Evolutionary conservation across 2,329 filamentous ascomycete species (phyloP), one percentile per base, ranked within the genome.

Genomic region (Fusarium pseudocircinatum): DNA sequence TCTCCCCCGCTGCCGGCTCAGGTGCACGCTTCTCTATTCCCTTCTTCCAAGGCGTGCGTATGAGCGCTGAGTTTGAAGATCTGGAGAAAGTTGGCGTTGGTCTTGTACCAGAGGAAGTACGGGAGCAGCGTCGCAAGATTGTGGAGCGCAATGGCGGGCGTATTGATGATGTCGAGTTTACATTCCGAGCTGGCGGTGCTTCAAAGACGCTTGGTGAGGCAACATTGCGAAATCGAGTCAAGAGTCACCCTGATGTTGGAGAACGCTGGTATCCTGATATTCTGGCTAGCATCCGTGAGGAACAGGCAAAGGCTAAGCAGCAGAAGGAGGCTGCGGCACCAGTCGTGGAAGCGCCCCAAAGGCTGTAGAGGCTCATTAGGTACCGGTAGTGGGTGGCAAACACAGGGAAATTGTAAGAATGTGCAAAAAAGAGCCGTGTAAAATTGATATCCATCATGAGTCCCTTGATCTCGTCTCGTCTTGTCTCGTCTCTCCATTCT

Each of bases 231-330:
- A 97, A 97, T 82, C 85, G 94, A 20, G 87, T 97, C 75, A 96
- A 95, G 87, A 95, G 92, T 74, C 94, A 97, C 83, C 93, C 92
- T 7, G 94, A 97, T 81, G 94, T 97, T 2, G 94, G 93, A 4
- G 93, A 95, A 85, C 86, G 91, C 76, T 97, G 94, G 90, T 94
- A 93, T 79, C 91, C 91, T 7, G 89, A 92, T 47, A 87, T 91
- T 26, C 78, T 91, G 72, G 82, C 81, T 67, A 85, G 85, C 67
- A 89, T 92, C 58, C 86, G 87, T 59, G 87, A 87, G 76, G 88
- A 92, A 80, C 87, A 92, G 83, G 84, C 84, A 39, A 80, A 72
- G 73, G 81, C 83, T 74, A 82, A 79, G 73, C 76, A 79, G 64
- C 78, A 79, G 58, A 75, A 78, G 67, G 74, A 78, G 36, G 63